A percentile compares a stretch with the other conserved stretches of the same genome.
These are phyloP conservation scores for Chalciporus chontae DNA, from an alignment of 768 basidiomycete genomes.

Conservation along the genomic window DNA sequence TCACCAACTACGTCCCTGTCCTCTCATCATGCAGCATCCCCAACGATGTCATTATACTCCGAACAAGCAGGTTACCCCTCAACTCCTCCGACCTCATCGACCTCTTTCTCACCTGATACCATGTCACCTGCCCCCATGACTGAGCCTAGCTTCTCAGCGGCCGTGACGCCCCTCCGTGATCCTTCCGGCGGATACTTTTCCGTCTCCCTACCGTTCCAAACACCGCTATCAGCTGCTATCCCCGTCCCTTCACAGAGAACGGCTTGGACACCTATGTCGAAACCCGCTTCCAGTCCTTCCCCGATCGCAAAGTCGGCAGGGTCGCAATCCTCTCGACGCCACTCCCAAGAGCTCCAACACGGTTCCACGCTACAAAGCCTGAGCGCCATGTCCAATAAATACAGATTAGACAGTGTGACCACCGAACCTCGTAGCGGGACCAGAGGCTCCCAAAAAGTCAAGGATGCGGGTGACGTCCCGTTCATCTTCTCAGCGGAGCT, in stretches of 20 bases:
- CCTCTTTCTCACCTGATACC: slow-evolving; percentile 7
- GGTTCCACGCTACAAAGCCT: slow-evolving; percentile 19
- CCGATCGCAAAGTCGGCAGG: slow-evolving; percentile 6
- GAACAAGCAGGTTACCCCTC: slow-evolving; percentile 17
- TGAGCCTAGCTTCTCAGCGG: slow-evolving; percentile 13
- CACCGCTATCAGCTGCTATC: slow-evolving; percentile 6
- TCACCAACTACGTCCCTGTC: slow-evolving; percentile 23
- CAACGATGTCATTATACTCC: slow-evolving; percentile 20
- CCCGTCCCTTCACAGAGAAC: slow-evolving; percentile 15
- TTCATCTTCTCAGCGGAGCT: slow-evolving; percentile 32
- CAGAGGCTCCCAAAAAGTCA: slow-evolving; percentile 20
- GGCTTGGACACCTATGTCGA: slow-evolving; percentile 12
- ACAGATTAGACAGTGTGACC: slow-evolving; percentile 16
- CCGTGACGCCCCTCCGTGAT: slow-evolving; percentile 6
- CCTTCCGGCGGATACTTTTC: slow-evolving; percentile 15
- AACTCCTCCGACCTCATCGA: slow-evolving; percentile 8
- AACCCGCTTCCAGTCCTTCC: not conserved
- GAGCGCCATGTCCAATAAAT: slow-evolving; percentile 24
- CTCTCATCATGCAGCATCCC: slow-evolving; percentile 19
- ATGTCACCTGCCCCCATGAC: slow-evolving; percentile 10
- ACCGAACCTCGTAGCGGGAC: slow-evolving; percentile 7
- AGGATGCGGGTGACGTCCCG: slow-evolving; percentile 30
- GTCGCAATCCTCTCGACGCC: slow-evolving; percentile 8
- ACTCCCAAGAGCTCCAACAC: slow-evolving; percentile 22
- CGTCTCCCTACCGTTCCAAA: slow-evolving; percentile 10